Evolutionary conservation across 257 asterid species (phyloP), one percentile per base, ranked within the genome.

Genomic region (Nicotiana sylvestris): DNA sequence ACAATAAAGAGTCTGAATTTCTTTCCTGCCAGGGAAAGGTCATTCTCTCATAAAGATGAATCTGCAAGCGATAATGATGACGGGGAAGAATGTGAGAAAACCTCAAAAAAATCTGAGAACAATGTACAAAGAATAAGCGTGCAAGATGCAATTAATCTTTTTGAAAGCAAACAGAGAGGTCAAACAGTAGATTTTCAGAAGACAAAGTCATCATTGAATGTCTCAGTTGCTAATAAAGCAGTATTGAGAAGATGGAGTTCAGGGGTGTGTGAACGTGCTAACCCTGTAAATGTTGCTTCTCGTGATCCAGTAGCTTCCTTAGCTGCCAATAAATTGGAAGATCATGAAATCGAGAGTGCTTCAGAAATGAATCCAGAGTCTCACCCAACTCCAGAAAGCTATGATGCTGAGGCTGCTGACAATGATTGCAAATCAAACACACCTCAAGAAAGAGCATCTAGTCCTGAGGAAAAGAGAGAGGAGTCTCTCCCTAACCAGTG

Each of bases 181-280:
- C 94, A 90, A 88, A 86, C 16, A 16, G 86, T 76, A 68, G 97
- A 91, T 86, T 81, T 82, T 85, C 98, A 90, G 85, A 92, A 91
- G 85, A 86, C 90, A 4, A 49, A 76, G 80, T 51, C 64, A 76
- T 27, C 51, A 27, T 51, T 76, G 43, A 51, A 51, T 51, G 91
- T 87, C 76, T 87, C 93, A 13, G 80, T 87, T 70, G 94, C 97
- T 60, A 93, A 87, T 78, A 96, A 95, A 84, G 83, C 97, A 74
- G 98, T 95, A 33, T 85, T 96, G 86, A 92, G 98, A 87, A 92
- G 99, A 89, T 96, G 99, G 99, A 96, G 98, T 84, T 84, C 97
- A 27, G 97, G 97, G 70, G 86, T 89, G 81, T 88, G 96, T 56
- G 95, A 88, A 82, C 87, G 83, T 81, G 86, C 91, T n/a, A 87